Evolutionary conservation across 257 asterid genomes (phyloP).

Genomic region (Nicotiana attenuata): DNA sequence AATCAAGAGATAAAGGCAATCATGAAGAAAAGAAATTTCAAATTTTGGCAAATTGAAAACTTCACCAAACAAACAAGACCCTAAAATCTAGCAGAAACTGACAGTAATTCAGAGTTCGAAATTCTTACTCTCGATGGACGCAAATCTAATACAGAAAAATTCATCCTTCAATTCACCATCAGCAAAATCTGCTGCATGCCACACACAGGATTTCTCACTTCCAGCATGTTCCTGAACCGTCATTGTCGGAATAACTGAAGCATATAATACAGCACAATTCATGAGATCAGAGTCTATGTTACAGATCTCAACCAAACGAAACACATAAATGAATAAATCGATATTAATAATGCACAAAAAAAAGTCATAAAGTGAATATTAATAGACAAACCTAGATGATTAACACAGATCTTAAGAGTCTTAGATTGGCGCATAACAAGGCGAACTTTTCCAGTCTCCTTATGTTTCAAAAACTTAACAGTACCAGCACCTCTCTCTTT

Average conservation of each 20-base stretch:
- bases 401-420: constrained; percentile 55
- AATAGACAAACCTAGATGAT: constrained; percentile 35
- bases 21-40: background rate
- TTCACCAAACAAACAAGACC: background rate
- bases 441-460: constrained; percentile 39
- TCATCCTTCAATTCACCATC: constrained; percentile 50
- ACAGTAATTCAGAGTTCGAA: background rate
- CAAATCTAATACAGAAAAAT: constrained; percentile 43
- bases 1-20: background rate
- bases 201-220: constrained; percentile 45
- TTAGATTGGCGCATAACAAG: constrained; percentile 49
- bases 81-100: background rate
- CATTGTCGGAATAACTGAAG: constrained; percentile 33
- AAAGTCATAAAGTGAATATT: background rate
- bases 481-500: constrained; percentile 52
- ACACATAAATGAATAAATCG: background rate
- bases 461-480: constrained; percentile 43
- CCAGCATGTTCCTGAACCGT: constrained; percentile 47
- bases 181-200: constrained; percentile 50
- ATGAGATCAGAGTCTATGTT: constrained; percentile 8
- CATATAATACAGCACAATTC: background rate
- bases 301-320: background rate
- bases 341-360: background rate
- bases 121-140: constrained; percentile 41
- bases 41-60: background rate